Evolutionary conservation across 768 basidiomycete species (phyloP), one percentile per base, ranked within the genome.

Genomic region (Jaapia argillacea): DNA sequence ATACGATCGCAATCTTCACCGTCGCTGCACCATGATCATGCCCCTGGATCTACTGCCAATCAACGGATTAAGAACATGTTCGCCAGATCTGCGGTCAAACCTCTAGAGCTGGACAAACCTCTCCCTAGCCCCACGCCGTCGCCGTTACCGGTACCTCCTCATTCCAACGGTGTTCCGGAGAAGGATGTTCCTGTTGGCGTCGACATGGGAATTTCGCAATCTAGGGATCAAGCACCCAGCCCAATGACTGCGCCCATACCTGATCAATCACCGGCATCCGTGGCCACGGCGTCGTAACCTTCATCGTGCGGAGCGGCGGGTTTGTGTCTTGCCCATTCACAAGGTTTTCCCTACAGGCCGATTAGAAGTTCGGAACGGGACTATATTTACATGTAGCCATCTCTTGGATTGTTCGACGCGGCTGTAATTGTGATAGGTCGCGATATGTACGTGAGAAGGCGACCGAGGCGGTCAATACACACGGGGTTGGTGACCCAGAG

Each of bases 1-100:
- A 56, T 82, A 21, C 16, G 10, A 7, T 38, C 37, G 37, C 37
- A 10, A 21, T 7, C 37, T 6, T 12, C 10, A 38, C 37, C 37
- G 7, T 21, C 12, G 20, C 20, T 38, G 10, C 10, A 10, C 13
- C 37, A 38, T 7, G 10, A 38, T 7, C 37, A 22, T 12, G 10
- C 22, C 10, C 37, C 37, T 7, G 10, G 10, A 7, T 6, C 21
- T 10, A 10, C 37, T 6, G 37, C 37, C 10, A 38, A 38, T 22
- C 37, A 38, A 22, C 37, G 37, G 20, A 38, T 38, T 10, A 38
- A 38, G 37, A 22, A 22, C 37, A 38, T 38, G 37, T 21, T 38
- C 7, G 37, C 37, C 10, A 7, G 10, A 10, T 7, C 10, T 7
- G 37, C 7, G 10, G 28, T 33, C 10, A 33, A 33, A 16, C 16